These are phyloP conservation scores for Neofusicoccum parvum DNA, from an alignment of 2,329 filamentous ascomycete genomes.

Conservation along the genomic window DNA sequence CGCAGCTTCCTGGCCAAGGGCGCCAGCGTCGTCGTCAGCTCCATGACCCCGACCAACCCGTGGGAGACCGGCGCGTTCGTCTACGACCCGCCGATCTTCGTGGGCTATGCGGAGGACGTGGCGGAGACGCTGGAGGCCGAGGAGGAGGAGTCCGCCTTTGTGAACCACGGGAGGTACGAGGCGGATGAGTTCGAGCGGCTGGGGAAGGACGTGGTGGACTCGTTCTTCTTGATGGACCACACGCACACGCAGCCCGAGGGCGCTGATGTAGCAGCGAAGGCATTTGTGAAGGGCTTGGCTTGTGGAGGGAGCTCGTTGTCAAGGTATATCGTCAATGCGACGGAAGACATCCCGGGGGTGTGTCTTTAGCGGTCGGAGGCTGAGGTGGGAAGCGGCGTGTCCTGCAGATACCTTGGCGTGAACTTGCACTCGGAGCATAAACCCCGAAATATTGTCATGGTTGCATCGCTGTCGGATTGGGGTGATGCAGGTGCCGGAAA, in stretches of 20 bases:
- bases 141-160: too few species aligned
- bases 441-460: background rate
- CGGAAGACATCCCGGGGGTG: constrained; percentile 32
- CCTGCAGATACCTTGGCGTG: background rate
- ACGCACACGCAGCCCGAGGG: constrained; percentile 62
- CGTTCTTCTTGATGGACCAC: constrained; percentile 61
- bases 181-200: constrained; percentile 56
- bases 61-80: constrained; percentile 60
- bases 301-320: constrained; percentile 52
- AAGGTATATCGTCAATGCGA: constrained; percentile 40
- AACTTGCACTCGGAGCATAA: background rate
- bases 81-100: constrained; percentile 56
- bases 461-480: background rate
- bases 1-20: constrained; percentile 58
- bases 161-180: constrained; percentile 63
- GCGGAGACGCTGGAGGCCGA: constrained; percentile 47
- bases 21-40: constrained; percentile 59
- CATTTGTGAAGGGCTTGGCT: constrained; percentile 61
- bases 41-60: constrained; percentile 64
- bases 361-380: constrained; percentile 29
- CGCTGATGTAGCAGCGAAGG: constrained; percentile 58
- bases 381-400: too few species aligned
- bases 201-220: constrained; percentile 54
- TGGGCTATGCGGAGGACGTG: constrained; percentile 56
- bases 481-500: background rate